A percentile compares a stretch with the other conserved stretches of the same genome.
Evolutionary conservation across 2,329 filamentous ascomycete genomes (phyloP).

Genomic region (Aureobasidium subglaciale): DNA sequence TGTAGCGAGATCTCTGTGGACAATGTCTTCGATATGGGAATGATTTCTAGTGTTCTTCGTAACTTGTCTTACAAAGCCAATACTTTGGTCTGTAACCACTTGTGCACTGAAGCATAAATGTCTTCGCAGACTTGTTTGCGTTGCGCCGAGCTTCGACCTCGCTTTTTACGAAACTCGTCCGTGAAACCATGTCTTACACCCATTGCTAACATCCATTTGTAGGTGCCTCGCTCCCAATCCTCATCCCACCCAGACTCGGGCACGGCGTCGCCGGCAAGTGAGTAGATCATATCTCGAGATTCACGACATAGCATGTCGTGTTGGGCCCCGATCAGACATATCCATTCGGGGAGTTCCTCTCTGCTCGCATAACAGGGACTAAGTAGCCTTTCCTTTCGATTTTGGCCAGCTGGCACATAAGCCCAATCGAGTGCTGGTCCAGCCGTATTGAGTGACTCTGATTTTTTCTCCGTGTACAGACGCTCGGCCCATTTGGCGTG

Average conservation of each 20-base stretch:
- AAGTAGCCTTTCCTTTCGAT: background rate
- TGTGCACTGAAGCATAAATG: background rate
- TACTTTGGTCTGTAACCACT: background rate
- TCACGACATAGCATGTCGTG: conserved; percentile 5
- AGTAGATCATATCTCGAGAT: conserved; percentile 4
- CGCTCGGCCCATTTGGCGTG: background rate
- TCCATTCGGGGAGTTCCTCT: background rate
- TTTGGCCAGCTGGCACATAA: background rate
- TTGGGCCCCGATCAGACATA: conserved; percentile 6
- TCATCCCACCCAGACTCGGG: background rate
- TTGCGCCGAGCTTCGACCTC: background rate
- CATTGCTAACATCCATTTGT: background rate
- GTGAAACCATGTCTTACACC: background rate
- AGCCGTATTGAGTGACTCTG: background rate
- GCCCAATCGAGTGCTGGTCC: background rate
- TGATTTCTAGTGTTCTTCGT: no score
- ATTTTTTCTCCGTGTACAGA: background rate
- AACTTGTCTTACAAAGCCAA: no score
- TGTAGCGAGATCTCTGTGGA: no score
- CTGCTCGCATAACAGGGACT: background rate
- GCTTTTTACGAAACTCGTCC: background rate
- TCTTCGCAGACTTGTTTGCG: background rate
- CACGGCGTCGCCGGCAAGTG: background rate
- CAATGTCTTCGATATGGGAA: no score
- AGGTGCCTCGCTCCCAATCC: background rate